Percentiles rank a stretch among this genome's conserved stretches.
phyloP scores from a whole-genome alignment of 2,329 filamentous ascomycete genomes.

The Dichotomopilus funicola region DNA sequence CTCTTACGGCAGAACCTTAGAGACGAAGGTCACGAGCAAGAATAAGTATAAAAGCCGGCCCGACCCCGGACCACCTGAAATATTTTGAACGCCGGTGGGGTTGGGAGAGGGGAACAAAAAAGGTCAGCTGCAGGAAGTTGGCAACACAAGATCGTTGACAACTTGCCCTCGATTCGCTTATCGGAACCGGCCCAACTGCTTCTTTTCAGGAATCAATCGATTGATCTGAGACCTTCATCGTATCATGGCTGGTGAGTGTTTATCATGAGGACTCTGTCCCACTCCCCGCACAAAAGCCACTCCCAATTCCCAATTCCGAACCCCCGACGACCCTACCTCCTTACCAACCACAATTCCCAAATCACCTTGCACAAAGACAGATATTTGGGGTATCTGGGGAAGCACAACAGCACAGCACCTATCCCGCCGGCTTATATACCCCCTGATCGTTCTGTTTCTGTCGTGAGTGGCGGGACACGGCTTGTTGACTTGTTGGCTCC shows the following conservation, averaged over 20 bases:
- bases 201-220: neutral
- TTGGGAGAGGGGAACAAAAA: too few species aligned
- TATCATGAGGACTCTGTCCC: neutral
- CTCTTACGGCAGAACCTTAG: too few species aligned
- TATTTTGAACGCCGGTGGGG: too few species aligned
- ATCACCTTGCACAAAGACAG: neutral
- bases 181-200: neutral
- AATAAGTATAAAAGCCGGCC: too few species aligned
- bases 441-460: conserved; percentile 1
- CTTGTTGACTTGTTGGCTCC: conserved; percentile 9
- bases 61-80: too few species aligned
- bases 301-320: too few species aligned
- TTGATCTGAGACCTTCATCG: neutral
- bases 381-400: neutral
- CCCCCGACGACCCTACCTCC: neutral
- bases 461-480: conserved; percentile 1
- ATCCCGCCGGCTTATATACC: neutral
- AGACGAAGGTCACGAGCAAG: too few species aligned
- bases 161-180: neutral
- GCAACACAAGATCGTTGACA: too few species aligned
- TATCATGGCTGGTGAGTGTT: conserved; percentile 19
- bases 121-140: too few species aligned
- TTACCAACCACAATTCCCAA: neutral
- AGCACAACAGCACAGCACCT: neutral
- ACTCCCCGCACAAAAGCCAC: too few species aligned